Evolutionary conservation across 352 stramenopile genomes (phyloP), one percentile per base, ranked within the genome.

Genomic region (Globisporangium nagaii): DNA sequence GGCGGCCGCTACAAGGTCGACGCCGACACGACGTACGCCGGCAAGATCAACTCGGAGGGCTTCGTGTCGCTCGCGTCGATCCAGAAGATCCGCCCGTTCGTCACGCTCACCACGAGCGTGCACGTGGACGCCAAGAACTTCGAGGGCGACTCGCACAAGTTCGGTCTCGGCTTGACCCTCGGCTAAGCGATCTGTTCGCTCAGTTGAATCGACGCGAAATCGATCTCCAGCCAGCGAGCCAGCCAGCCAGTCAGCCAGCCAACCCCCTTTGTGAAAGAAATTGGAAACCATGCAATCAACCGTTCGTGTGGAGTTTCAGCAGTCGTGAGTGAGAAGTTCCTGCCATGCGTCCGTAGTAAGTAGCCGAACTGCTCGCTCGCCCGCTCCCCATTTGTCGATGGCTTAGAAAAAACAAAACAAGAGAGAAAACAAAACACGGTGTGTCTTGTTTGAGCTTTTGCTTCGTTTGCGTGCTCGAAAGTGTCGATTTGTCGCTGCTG

Each of bases 81-180:
- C 62, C 79, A 90, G 64, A 90, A 85, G 70, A 70, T 92, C 55
- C 77, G 74, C 50, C 79, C 79, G 45, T 88, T 72, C 66, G 66
- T 90, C 25, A 78, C 76, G 46, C 68, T 92, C 35, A 89, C 77
- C 48, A 86, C 77, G 51, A 88, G 76, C 59, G 79, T 86, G 57
- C 77, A 90, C 65, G 78, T 92, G 31, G 81, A 92, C 50, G 81
- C 77, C 70, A 92, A 90, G 79, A 87, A 92, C 73, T 90, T 92
- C 35, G 81, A 92, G 47, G 78, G 81, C 40, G 79, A 92, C 62
- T 73, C 81, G 43, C 81, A 92, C 79, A 92, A 92, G 79, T 92
- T 92, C 62, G 81, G 81, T 32, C 58, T 92, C 15, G 79, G 81
- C 40, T 63, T 92, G 58, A 90, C 79, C 22, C 72, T 92, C 34